These are phyloP conservation scores for Phytophthora megakarya DNA, from an alignment of 352 stramenopile species.

Conservation along the genomic window DNA sequence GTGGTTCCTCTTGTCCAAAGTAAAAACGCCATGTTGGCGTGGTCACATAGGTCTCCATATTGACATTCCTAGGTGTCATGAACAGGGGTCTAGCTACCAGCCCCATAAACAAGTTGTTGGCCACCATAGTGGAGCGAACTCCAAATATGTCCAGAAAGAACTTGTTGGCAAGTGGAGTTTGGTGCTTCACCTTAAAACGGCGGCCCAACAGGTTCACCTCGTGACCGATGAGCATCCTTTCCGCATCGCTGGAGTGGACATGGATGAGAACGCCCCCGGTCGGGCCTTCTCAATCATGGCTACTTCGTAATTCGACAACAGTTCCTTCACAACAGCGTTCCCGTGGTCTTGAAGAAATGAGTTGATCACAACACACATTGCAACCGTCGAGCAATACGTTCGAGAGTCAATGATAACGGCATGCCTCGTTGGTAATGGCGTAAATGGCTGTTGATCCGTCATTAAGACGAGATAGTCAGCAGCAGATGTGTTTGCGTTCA, in stretches of 20 bases:
- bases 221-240: background rate
- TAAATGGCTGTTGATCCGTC: background rate
- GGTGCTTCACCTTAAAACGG: background rate
- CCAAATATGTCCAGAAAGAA: slow-evolving; percentile 8
- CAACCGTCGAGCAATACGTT: background rate
- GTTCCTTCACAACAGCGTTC: background rate
- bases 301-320: background rate
- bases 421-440: background rate
- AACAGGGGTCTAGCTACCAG: background rate
- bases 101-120: background rate
- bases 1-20: background rate
- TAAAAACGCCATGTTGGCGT: slow-evolving; percentile 3
- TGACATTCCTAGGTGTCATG: background rate
- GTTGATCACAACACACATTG: background rate
- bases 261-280: slow-evolving; percentile 1
- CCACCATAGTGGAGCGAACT: background rate
- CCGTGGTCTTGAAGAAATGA: background rate
- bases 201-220: background rate
- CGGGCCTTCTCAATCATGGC: too few species aligned
- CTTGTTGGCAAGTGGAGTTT: background rate
- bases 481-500: background rate
- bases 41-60: background rate
- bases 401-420: background rate
- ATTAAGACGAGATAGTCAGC: background rate
- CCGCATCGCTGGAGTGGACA: background rate